Base-by-base conservation (phyloP, 352 stramenopile genomes). In the Phytophthora kernoviae region DNA sequence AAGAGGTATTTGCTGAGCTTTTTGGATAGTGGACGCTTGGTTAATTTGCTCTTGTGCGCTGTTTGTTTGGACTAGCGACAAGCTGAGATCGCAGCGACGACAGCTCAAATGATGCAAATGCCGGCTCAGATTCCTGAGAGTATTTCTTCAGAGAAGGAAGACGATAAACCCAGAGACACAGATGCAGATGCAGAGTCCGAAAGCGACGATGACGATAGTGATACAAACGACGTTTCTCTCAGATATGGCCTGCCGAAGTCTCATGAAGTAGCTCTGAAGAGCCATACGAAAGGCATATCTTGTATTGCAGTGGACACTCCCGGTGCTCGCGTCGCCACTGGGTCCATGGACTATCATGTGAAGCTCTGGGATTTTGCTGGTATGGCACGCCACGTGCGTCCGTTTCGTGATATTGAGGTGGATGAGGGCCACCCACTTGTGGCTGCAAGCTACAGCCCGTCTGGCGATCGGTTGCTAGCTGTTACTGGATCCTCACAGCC, bases 301-400 rank as follows among this genome's bases (percentile, higher is more conserved):
- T 91, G 84, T 41, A 76, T 95, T 17, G 86, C 84, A 0, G 68
- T 95, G 18, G 86, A 95, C 27, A 30, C 81, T 1, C 75, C 84
- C 2, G 86, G 86, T 21, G 81, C 61, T 34, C 82, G 86, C 4
- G 79, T 95, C 21, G 82, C 77, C 0, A 95, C 86, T 1, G 86
- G 86, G 1, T 91, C 84, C 0, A 91, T 91, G 67, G 86, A 95
- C 56, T 93, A 95, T 57, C 77, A 91, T 43, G 75, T 88, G 0
- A 95, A 95, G 61, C 62, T 95, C 43, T 95, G 87, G 87, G 87
- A 95, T 62, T 95, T 95, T 22, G 87, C 84, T 3, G 87, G 87
- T 33, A 95, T 95, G 87, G 84, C 79, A 30, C 81, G 84, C 20
- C 76, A 91, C 22, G 82, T 95, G 10, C 79, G 81, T 48, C 79